These are phyloP conservation scores for Russula emetica DNA, from an alignment of 768 basidiomycete species.

Conservation along the genomic window DNA sequence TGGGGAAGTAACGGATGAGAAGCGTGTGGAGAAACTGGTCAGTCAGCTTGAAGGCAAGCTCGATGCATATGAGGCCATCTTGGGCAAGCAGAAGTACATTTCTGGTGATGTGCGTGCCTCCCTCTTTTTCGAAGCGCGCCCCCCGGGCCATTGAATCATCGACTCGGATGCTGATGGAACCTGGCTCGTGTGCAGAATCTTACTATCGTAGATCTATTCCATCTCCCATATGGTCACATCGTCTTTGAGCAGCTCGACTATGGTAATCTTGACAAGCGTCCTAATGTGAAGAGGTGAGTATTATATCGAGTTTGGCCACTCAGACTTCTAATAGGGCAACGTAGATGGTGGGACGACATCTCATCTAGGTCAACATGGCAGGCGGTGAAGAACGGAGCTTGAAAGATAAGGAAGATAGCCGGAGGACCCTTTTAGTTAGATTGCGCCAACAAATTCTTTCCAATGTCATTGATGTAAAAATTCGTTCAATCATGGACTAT, in stretches of 20 bases:
- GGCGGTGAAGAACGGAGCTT: slow-evolving; percentile 9
- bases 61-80: slow-evolving; percentile 8
- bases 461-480: not conserved
- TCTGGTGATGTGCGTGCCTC: slow-evolving; percentile 14
- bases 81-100: slow-evolving; percentile 21
- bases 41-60: slow-evolving; percentile 1
- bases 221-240: not conserved
- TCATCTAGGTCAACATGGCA: slow-evolving; percentile 9
- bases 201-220: slow-evolving; percentile 19
- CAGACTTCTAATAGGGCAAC: not conserved
- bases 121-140: not conserved
- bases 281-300: slow-evolving; percentile 11
- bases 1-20: not conserved
- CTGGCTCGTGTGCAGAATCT: not conserved
- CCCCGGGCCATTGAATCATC: too few species aligned
- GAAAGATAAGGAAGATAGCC: not conserved
- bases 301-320: not conserved
- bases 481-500: not conserved
- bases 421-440: not conserved
- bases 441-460: not conserved
- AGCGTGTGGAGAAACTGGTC: not conserved
- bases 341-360: slow-evolving; percentile 22
- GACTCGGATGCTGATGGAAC: slow-evolving; percentile 2
- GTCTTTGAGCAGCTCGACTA: not conserved
- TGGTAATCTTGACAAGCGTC: not conserved